Evolutionary conservation across 2,329 filamentous ascomycete genomes (phyloP).

Genomic region (Scytalidium lignicola): DNA sequence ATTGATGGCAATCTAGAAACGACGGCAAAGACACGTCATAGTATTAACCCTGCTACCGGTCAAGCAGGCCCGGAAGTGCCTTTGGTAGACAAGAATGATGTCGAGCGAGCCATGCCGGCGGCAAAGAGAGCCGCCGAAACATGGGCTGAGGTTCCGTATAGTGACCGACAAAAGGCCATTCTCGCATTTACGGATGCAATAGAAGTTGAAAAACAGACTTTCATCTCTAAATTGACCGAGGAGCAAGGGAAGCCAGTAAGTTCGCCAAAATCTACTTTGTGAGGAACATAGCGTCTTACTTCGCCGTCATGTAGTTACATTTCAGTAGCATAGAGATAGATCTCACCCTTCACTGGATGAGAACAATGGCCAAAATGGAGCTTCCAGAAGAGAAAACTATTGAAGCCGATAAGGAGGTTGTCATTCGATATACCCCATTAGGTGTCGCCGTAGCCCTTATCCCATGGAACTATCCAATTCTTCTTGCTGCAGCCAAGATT

Average conservation of each 20-base stretch:
- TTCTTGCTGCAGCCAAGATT: constrained; percentile 45
- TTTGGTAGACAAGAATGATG: constrained; percentile 40
- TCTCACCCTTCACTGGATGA: no score
- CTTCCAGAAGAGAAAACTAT: constrained; percentile 16
- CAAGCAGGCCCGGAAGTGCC: constrained; percentile 46
- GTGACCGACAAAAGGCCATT: constrained; percentile 22
- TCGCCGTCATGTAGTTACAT: no score
- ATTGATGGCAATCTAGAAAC: constrained; percentile 43
- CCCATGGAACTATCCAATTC: constrained; percentile 54
- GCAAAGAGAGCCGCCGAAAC: constrained; percentile 41
- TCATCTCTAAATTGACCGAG: no score
- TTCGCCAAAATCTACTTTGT: no score
- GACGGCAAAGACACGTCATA: constrained; percentile 39
- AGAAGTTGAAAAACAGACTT: no score
- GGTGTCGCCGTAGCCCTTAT: constrained; percentile 51
- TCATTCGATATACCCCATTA: constrained; percentile 40
- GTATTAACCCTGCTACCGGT: constrained; percentile 46
- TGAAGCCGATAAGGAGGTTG: constrained; percentile 38
- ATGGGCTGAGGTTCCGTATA: constrained; percentile 36
- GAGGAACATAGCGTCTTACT: no score
- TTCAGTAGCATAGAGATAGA: no score
- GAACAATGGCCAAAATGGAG: no score
- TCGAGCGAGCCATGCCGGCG: constrained; percentile 44
- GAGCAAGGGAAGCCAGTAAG: no score
- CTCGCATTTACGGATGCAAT: no score